Evolutionary conservation across 495 filamentous ascomycete genomes (phyloP), one percentile per base, ranked within the genome.

Genomic region (Penicillium lividum): DNA sequence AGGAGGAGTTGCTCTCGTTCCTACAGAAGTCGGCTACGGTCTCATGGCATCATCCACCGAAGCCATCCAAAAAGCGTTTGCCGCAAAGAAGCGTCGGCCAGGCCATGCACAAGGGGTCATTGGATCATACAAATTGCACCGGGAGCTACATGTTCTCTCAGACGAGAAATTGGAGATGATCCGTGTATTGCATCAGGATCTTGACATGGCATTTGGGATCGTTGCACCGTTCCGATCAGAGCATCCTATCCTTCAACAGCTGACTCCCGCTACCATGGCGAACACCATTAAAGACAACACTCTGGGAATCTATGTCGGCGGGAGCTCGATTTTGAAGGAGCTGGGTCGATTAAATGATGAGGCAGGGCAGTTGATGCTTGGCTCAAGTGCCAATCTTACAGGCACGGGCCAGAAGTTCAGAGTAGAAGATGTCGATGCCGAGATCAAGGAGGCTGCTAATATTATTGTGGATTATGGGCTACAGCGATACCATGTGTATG

Each of bases 391-490:
- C 16, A 73, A 73, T 53, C 6, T 71, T n/a, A 62, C 70, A 1
- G 68, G 68, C 0, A 16, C 34, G 1, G 70, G 70, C 22, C 68
- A 71, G 46, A 60, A 62, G 43, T 68, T 71, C 25, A 53, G 62
- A 5, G 42, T 73, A 8, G 62, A 73, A 43, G 70, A 73, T 55
- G 63, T 73, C 52, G 70, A 73, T 34, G n/a, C 30, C 0, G 48
- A 61, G n/a, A 48, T 73, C 28, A 58, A 36, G 13, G 66, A 54
- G 31, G 51, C 55, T 11, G 68, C 55, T 0, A 68, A 73, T 55
- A 50, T 73, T 16, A 45, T 73, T 52, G 68, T 73, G 0, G 70
- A 73, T 40, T 73, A 73, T 50, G 68, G 70, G 3, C 54, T 68
- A 15, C 68, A 71, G 45, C 45, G 51, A n/a, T 73, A 52, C 13